Percentiles rank a stretch among this genome's conserved stretches.
phyloP scores from a whole-genome alignment of 371 early-diverging fungal genomes.

The Syncephalastrum contaminatum region DNA sequence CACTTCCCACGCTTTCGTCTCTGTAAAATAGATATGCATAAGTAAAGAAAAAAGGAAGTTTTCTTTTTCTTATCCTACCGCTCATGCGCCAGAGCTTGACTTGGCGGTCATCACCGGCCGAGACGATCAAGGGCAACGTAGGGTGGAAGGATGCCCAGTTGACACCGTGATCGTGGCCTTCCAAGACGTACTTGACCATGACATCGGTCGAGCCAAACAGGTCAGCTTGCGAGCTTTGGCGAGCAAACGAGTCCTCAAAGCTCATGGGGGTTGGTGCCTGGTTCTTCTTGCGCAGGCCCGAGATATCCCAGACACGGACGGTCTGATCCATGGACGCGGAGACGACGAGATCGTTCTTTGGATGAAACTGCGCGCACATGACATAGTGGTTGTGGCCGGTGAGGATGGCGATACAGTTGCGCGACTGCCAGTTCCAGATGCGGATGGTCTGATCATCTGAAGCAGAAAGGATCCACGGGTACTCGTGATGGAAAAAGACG shows the following conservation, averaged over 20 bases:
- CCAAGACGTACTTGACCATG: slow-evolving; percentile 96
- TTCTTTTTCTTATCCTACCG: slow-evolving; percentile 46
- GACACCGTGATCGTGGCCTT: slow-evolving; percentile 99
- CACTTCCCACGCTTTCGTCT: slow-evolving; percentile 96
- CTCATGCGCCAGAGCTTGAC: slow-evolving; percentile 99
- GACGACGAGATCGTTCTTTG: slow-evolving; percentile 93
- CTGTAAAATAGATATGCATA: slow-evolving; percentile 30
- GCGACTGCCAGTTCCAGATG: slow-evolving; percentile 99
- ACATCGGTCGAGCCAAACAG: slow-evolving; percentile 95
- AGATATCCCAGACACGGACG: slow-evolving; percentile 98
- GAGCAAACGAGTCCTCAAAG: slow-evolving; percentile 58
- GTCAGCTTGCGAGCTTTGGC: slow-evolving; percentile 72
- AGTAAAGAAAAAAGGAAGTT: not conserved
- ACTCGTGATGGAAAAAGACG: slow-evolving; percentile 97
- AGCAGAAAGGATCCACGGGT: slow-evolving; percentile 97
- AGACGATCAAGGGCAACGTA: slow-evolving; percentile 89
- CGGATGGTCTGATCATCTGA: slow-evolving; percentile 99
- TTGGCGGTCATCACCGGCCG: slow-evolving; percentile 98
- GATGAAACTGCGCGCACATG: slow-evolving; percentile 99
- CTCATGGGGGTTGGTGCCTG: slow-evolving; percentile 58
- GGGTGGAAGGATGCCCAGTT: slow-evolving; percentile 98
- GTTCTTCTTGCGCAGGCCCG: slow-evolving; percentile 85
- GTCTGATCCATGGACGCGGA: slow-evolving; percentile 98
- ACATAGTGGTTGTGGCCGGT: slow-evolving; percentile 99
- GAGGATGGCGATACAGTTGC: slow-evolving; percentile 94